These are phyloP conservation scores for Rubroshorea leprosula DNA, from an alignment of 345 rosid genomes.

Conservation along the genomic window DNA sequence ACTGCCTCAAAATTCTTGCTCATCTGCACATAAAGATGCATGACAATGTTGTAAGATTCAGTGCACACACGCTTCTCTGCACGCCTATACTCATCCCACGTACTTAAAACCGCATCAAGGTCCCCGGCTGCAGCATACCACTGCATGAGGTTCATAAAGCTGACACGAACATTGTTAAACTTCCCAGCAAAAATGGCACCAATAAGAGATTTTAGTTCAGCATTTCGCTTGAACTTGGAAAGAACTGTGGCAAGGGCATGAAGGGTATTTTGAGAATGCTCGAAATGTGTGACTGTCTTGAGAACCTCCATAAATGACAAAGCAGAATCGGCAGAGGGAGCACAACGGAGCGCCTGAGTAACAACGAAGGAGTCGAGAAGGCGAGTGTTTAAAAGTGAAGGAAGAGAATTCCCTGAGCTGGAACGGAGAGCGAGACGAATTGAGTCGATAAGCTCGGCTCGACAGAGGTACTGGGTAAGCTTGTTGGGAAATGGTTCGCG, in stretches of 20 bases:
- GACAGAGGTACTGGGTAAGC: constrained; percentile 61
- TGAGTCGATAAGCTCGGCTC: constrained; percentile 66
- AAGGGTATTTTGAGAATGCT: constrained; percentile 45
- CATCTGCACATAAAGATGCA: constrained; percentile 38
- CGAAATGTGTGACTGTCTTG: constrained; percentile 24
- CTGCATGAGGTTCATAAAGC: constrained; percentile 66
- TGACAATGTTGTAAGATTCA: constrained; percentile 65
- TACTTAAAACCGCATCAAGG: constrained; percentile 41
- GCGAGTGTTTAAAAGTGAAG: constrained; percentile 41
- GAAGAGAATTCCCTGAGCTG: constrained; percentile 23
- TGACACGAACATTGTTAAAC: constrained; percentile 38
- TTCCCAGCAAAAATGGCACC: constrained; percentile 41
- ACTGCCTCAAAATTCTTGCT: constrained; percentile 49
- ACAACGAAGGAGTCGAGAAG: constrained; percentile 69
- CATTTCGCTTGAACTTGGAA: constrained; percentile 44
- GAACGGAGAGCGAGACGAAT: constrained; percentile 71
- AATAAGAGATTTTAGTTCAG: constrained; percentile 48
- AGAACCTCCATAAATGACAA: constrained; percentile 48
- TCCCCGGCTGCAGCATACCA: constrained; percentile 60
- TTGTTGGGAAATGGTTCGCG: constrained; percentile 80
- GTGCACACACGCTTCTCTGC: constrained; percentile 45
- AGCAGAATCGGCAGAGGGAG: constrained; percentile 63
- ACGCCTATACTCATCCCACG: constrained; percentile 50
- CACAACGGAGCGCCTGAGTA: constrained; percentile 60
- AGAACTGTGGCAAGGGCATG: constrained; percentile 66